Conservation (phyloP, 2,329 filamentous ascomycete species). For the Clarireedia monteithiana region DNA sequence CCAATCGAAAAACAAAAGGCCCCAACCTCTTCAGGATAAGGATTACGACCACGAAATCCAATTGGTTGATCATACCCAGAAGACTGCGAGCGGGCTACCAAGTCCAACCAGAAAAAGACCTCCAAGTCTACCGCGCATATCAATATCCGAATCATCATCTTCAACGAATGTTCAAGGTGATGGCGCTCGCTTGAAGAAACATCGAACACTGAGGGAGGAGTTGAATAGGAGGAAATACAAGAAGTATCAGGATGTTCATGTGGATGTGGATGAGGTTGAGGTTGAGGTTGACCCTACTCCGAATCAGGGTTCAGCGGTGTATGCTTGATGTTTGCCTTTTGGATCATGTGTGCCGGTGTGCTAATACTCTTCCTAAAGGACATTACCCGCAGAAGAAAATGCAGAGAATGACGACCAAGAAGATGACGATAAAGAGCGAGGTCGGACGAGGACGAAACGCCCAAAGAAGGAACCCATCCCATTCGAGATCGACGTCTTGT, state of each 20-base stretch:
- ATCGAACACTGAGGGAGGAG: constrained; percentile 20
- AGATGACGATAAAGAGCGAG: constrained; percentile 12
- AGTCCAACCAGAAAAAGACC: background rate
- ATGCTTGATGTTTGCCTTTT: background rate
- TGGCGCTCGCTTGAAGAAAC: constrained; percentile 20
- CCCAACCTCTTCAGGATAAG: constrained; percentile 44
- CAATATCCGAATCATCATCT: constrained; percentile 20
- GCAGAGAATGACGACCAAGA: background rate
- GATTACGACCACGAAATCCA: constrained; percentile 66
- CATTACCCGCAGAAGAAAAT: background rate
- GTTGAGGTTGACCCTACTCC: background rate
- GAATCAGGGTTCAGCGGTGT: background rate
- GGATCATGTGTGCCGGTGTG: background rate
- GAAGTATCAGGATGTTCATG: constrained; percentile 32
- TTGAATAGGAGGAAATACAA: constrained; percentile 23
- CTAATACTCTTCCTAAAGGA: background rate
- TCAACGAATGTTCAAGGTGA: constrained; percentile 13
- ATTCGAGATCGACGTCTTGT: constrained; percentile 74
- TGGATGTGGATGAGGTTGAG: constrained; percentile 12
- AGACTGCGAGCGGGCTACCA: constrained; percentile 2
- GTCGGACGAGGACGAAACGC: constrained; percentile 11
- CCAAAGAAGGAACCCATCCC: constrained; percentile 3
- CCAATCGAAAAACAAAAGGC: constrained; percentile 28
- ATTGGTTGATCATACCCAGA: constrained; percentile 46
- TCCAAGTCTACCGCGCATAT: background rate